Percentiles rank a stretch among this genome's conserved stretches.
Evolutionary conservation across 805 yeast species (phyloP).

Genomic region (Candida vaughaniae): DNA sequence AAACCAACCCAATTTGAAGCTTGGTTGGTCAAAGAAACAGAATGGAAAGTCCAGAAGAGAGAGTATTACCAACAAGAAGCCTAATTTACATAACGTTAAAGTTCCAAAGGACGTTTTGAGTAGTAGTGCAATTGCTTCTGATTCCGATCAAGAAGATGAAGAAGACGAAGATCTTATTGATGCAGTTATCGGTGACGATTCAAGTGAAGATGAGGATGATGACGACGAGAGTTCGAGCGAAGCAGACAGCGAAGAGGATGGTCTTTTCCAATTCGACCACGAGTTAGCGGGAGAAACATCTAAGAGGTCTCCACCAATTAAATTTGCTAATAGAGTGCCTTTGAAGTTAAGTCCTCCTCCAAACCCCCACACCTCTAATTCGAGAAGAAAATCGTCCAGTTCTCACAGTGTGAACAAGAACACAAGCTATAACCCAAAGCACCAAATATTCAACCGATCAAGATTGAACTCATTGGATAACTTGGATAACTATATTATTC

Average conservation of each 20-base stretch:
- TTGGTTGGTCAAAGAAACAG: slow-evolving; percentile 42
- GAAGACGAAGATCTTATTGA: slow-evolving; percentile 21
- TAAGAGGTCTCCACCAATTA: slow-evolving; percentile 33
- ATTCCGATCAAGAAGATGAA: slow-evolving; percentile 27
- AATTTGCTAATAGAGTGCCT: slow-evolving; percentile 45
- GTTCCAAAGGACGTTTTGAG: slow-evolving; percentile 39
- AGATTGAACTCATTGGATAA: slow-evolving; percentile 43
- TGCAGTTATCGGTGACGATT: slow-evolving; percentile 24
- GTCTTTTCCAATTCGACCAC: slow-evolving; percentile 17
- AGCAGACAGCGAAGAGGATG: slow-evolving; percentile 21
- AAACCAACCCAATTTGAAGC: slow-evolving; percentile 31
- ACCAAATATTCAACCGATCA: slow-evolving; percentile 36
- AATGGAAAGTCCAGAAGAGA: slow-evolving; percentile 40
- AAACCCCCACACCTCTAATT: slow-evolving; percentile 21
- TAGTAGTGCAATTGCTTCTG: slow-evolving; percentile 25
- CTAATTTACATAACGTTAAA: slow-evolving; percentile 46
- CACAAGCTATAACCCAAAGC: slow-evolving; percentile 21
- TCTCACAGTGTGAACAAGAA: slow-evolving; percentile 16
- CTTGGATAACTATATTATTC: slow-evolving; percentile 39
- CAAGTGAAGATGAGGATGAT: slow-evolving; percentile 28
- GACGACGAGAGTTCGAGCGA: slow-evolving; percentile 34
- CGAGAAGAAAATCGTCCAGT: slow-evolving; percentile 28
- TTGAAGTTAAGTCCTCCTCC: slow-evolving; percentile 40
- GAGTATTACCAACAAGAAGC: slow-evolving; percentile 47
- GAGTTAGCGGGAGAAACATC: slow-evolving; percentile 10